phyloP scores from a whole-genome alignment of 345 rosid species.

The Zanthoxylum bungeanum region DNA sequence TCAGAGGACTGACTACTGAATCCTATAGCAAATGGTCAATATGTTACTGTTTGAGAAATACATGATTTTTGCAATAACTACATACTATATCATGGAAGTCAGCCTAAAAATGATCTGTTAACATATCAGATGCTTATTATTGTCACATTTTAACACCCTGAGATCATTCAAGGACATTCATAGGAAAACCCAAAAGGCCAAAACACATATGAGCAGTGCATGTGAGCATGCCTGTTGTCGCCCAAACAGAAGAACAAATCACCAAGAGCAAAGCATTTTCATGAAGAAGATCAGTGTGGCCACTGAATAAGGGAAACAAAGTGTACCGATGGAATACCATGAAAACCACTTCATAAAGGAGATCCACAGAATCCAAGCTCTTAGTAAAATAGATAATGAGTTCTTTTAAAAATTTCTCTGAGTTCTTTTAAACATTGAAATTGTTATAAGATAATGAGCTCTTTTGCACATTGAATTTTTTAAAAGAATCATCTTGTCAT shows the following conservation, averaged over 20 bases:
- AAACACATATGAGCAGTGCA: background rate
- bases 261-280: background rate
- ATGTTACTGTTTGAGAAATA: background rate
- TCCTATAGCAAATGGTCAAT: background rate
- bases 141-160: background rate
- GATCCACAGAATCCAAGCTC: background rate
- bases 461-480: background rate
- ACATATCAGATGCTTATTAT: background rate
- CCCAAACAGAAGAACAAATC: background rate
- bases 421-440: too few relatives aligned
- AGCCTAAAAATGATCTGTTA: background rate
- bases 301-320: slow-evolving; percentile 1
- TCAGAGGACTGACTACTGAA: background rate
- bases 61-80: background rate
- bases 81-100: background rate
- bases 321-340: background rate
- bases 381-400: too few relatives aligned
- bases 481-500: background rate
- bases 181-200: background rate
- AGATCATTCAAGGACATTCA: background rate
- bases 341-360: slow-evolving; percentile 6
- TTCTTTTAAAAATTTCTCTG: too few relatives aligned
- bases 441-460: background rate
- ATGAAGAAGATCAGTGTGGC: background rate
- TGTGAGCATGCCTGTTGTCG: background rate